Percentiles rank a stretch among this genome's conserved stretches.
These are phyloP conservation scores for Aspergillus uvarum DNA, from an alignment of 2,329 filamentous ascomycete genomes.

Conservation along the genomic window DNA sequence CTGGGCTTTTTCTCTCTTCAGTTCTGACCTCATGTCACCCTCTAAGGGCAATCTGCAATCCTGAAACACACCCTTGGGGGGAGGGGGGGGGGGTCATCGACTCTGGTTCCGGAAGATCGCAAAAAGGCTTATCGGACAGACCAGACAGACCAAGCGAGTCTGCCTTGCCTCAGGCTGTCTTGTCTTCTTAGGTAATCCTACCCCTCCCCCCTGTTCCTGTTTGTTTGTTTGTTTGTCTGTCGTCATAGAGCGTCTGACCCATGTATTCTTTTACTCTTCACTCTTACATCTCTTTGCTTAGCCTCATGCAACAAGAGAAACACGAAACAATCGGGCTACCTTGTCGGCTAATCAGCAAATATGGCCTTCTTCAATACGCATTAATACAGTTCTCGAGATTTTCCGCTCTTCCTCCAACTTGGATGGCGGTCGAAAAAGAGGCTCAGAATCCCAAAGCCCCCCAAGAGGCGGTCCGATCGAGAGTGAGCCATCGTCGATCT, in stretches of 20 bases:
- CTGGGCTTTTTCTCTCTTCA: not conserved
- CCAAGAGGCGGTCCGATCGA: not conserved
- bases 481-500: not conserved
- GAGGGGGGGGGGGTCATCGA: not conserved
- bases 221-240: not conserved
- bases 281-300: not conserved
- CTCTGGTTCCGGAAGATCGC: not conserved
- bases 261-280: not conserved
- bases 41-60: not conserved
- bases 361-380: too few species aligned
- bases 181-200: conserved; percentile 1
- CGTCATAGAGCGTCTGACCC: not conserved
- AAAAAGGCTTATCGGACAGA: not conserved
- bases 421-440: not conserved
- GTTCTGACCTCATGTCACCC: conserved; percentile 5
- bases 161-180: conserved; percentile 4
- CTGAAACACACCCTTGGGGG: not conserved
- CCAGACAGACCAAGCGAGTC: not conserved
- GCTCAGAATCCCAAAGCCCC: not conserved
- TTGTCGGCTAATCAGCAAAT: not conserved
- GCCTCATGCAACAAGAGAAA: not conserved
- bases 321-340: not conserved
- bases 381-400: too few species aligned
- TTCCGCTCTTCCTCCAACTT: not conserved
- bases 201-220: too few species aligned